Conservation (phyloP, 352 stramenopile species). For the Elongisporangium prolatum region DNA sequence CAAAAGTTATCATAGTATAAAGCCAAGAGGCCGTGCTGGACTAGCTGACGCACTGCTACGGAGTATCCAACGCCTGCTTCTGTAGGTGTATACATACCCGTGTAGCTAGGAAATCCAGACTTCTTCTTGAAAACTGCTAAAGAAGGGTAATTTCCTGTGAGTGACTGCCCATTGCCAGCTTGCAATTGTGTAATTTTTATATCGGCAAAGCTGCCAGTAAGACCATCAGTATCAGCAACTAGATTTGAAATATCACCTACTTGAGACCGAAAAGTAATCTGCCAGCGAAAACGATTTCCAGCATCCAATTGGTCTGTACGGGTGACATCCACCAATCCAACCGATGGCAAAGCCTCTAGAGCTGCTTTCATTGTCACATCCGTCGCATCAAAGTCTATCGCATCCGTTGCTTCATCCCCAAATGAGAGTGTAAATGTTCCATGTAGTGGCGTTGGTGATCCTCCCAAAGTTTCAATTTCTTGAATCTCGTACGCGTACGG, state of each 20-base stretch:
- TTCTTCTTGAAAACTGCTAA: slow-evolving; percentile 88
- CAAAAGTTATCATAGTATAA: slow-evolving; percentile 97
- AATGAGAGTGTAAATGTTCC: slow-evolving; percentile 89
- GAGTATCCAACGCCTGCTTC: slow-evolving; percentile 68
- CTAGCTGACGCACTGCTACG: slow-evolving; percentile 89
- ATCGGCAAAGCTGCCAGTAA: slow-evolving; percentile 55
- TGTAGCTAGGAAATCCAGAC: slow-evolving; percentile 92
- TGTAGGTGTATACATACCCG: slow-evolving; percentile 81
- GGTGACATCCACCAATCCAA: slow-evolving; percentile 91
- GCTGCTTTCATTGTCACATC: slow-evolving; percentile 81
- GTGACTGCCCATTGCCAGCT: slow-evolving; percentile 48
- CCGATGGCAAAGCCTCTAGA: slow-evolving; percentile 81
- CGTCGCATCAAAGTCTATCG: slow-evolving; percentile 86
- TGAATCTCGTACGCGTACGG: slow-evolving; percentile 93
- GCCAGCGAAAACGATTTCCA: slow-evolving; percentile 88
- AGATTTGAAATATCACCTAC: slow-evolving; percentile 79
- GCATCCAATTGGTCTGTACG: slow-evolving; percentile 57
- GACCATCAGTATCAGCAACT: slow-evolving; percentile 22
- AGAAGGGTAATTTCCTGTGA: slow-evolving; percentile 74
- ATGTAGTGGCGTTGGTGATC: slow-evolving; percentile 90
- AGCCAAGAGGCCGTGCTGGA: slow-evolving; percentile 83
- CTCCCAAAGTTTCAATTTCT: slow-evolving; percentile 86
- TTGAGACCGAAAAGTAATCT: slow-evolving; percentile 91
- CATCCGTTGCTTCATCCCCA: slow-evolving; percentile 55
- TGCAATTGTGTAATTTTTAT: slow-evolving; percentile 66